Evolutionary conservation across 2,329 filamentous ascomycete species (phyloP).

Genomic region (Aotearoamyces nothofagi): DNA sequence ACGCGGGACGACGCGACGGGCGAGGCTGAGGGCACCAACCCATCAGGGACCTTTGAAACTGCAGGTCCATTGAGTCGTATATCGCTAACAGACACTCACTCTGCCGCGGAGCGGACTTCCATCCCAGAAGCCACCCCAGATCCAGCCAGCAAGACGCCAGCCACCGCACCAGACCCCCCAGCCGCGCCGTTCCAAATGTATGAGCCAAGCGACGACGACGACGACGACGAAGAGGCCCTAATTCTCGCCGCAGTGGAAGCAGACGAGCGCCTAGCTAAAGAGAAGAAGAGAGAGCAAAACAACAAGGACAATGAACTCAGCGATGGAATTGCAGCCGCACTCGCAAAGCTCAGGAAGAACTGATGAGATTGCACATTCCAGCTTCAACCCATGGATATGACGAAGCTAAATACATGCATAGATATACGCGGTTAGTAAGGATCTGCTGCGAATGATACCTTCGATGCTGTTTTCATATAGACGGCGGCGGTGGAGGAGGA

Average conservation of each 20-base stretch:
- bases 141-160: not conserved
- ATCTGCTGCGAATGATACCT: too few relatives aligned
- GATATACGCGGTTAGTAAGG: too few relatives aligned
- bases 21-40: slow-evolving; percentile 5
- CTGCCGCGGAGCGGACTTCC: slow-evolving; percentile 2
- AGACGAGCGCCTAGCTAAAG: slow-evolving; percentile 1
- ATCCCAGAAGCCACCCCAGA: not conserved
- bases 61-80: slow-evolving; percentile 18
- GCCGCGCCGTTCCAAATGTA: not conserved
- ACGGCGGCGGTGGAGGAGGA: too few relatives aligned
- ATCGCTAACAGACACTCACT: slow-evolving; percentile 12
- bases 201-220: not conserved
- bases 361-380: too few relatives aligned
- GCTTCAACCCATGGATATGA: too few relatives aligned
- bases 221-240: slow-evolving; percentile 1
- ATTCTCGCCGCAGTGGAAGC: slow-evolving; percentile 1
- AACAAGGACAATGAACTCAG: slow-evolving; percentile 29
- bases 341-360: slow-evolving; percentile 41
- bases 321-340: slow-evolving; percentile 42
- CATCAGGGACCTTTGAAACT: slow-evolving; percentile 23
- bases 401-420: too few relatives aligned
- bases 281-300: slow-evolving; percentile 3
- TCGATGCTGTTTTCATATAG: too few relatives aligned
- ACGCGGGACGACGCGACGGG: slow-evolving; percentile 10
- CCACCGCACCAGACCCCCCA: not conserved